A percentile compares a stretch with the other conserved stretches of the same genome.
These are phyloP conservation scores for Polygonum aviculare DNA, from an alignment of 148 eudicot species.

Conservation along the genomic window DNA sequence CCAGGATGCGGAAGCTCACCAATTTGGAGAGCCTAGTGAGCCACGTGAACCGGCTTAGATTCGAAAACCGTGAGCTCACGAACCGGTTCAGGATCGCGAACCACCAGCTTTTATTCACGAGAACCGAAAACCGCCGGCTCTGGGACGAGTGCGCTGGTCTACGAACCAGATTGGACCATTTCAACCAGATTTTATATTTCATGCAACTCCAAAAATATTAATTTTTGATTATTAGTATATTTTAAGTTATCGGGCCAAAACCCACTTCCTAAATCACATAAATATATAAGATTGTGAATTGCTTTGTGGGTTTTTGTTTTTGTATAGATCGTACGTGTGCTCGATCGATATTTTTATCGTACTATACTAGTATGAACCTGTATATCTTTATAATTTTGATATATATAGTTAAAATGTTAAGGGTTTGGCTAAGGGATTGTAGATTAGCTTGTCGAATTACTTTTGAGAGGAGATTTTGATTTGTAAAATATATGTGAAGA, in stretches of 20 bases:
- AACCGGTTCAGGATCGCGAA: conserved; percentile 4
- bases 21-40: neutral
- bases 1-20: neutral
- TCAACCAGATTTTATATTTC: neutral
- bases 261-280: neutral
- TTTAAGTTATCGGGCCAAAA: neutral
- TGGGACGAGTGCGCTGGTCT: neutral
- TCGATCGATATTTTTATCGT: neutral
- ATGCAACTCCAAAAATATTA: neutral
- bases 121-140: neutral
- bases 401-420: neutral
- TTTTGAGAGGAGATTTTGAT: neutral
- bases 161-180: neutral
- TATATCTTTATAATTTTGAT: neutral
- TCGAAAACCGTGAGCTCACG: neutral
- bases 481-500: neutral
- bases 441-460: neutral
- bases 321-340: neutral
- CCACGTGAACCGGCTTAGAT: conserved; percentile 1
- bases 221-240: no score
- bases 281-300: neutral
- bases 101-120: neutral
- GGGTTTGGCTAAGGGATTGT: neutral
- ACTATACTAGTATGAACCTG: neutral
- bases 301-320: neutral